These are phyloP conservation scores for Mucor plumbeus DNA, from an alignment of 371 early-diverging fungal species.

Conservation along the genomic window DNA sequence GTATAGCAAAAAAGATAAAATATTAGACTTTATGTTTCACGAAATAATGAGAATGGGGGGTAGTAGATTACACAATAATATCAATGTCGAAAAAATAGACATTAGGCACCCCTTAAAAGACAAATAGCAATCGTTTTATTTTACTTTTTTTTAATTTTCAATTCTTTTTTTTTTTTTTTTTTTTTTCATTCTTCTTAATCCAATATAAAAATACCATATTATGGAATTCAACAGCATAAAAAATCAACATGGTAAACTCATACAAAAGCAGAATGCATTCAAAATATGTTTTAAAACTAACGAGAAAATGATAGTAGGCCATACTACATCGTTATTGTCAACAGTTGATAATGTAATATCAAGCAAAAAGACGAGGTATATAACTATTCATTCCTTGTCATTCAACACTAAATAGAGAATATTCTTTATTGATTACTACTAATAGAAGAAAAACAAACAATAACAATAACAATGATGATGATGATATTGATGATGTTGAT, in stretches of 20 bases:
- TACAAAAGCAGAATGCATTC: background rate
- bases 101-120: background rate
- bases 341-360: conserved; percentile 5
- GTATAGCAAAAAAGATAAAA: background rate
- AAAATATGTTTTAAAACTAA: no score
- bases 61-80: background rate
- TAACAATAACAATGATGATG: background rate
- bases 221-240: background rate
- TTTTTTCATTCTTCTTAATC: background rate
- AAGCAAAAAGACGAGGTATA: background rate
- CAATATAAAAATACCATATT: background rate
- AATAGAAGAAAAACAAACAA: background rate
- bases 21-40: background rate
- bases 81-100: background rate
- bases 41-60: background rate
- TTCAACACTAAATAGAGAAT: background rate
- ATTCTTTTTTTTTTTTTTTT: background rate
- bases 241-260: background rate
- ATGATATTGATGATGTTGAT: background rate
- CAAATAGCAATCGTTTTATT: no score
- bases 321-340: conserved; percentile 11
- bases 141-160: background rate
- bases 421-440: background rate
- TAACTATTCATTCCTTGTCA: background rate
- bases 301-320: background rate